Percentiles rank a stretch among this genome's conserved stretches.
These are phyloP conservation scores for Ambrosia hybrid DNA, from an alignment of 140 eudicot genomes.

Conservation along the genomic window DNA sequence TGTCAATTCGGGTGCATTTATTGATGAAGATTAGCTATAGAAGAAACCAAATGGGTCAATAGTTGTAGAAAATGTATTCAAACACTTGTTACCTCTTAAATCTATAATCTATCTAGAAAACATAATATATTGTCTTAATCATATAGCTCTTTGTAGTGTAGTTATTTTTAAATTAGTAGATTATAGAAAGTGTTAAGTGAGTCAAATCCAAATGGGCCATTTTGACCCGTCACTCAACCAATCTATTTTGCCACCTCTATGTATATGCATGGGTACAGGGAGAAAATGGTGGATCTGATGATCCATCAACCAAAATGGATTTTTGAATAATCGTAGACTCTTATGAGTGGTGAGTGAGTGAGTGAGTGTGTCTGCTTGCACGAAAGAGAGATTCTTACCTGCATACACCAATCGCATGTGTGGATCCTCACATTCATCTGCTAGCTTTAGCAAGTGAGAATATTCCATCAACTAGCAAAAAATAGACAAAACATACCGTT, in stretches of 20 bases:
- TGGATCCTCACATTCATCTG: constrained; percentile 96
- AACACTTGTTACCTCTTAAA: not conserved
- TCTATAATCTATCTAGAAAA: not conserved
- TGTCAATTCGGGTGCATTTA: constrained; percentile 5
- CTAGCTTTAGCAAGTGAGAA: constrained; percentile 69
- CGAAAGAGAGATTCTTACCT: constrained; percentile 44
- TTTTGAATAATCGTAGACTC: not conserved
- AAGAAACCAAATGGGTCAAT: not conserved
- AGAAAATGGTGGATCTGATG: not conserved
- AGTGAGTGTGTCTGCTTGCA: not conserved
- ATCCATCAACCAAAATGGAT: not conserved
- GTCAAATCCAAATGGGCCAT: not conserved
- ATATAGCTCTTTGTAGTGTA: not conserved
- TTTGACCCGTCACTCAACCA: constrained; percentile 9
- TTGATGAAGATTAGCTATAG: not conserved
- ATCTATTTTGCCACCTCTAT: constrained; percentile 4
- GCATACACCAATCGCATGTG: constrained; percentile 92
- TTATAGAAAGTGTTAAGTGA: not conserved
- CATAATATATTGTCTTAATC: not conserved
- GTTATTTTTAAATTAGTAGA: not conserved
- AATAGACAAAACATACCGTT: not conserved
- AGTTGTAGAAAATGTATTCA: not conserved
- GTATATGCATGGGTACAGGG: constrained; percentile 8
- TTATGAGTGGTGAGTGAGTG: not conserved
- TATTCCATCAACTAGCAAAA: constrained; percentile 91